phyloP scores from a whole-genome alignment of 306 rosid genomes.

The Neltuma alba region DNA sequence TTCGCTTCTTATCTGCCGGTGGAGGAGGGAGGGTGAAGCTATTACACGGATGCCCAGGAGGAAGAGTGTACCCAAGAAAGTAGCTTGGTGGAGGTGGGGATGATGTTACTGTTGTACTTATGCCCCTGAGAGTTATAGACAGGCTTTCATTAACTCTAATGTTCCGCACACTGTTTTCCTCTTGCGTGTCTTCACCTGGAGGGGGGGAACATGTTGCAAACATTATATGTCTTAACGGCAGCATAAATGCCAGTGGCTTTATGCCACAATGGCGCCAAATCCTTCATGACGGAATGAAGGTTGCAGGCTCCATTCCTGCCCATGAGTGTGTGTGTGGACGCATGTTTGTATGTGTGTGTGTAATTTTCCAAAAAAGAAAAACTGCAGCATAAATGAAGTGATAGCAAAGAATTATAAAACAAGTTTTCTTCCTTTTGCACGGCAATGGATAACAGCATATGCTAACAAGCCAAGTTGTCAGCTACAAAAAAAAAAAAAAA shows the following conservation, averaged over 20 bases:
- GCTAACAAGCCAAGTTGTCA: neutral
- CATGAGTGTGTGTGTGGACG: neutral
- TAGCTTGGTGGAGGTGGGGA: constrained; percentile 72
- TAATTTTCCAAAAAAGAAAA: neutral
- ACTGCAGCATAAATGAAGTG: constrained; percentile 1
- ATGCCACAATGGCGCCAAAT: neutral
- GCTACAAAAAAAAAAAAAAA: too few species aligned
- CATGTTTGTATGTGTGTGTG: too few species aligned
- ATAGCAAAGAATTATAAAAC: constrained; percentile 12
- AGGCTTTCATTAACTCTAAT: constrained; percentile 50
- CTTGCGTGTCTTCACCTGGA: constrained; percentile 58
- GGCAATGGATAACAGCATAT: constrained; percentile 9
- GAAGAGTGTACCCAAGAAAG: constrained; percentile 86
- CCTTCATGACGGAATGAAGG: neutral
- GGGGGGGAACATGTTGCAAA: constrained; percentile 27
- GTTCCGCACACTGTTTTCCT: constrained; percentile 33
- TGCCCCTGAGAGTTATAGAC: constrained; percentile 28
- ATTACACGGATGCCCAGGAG: constrained; percentile 88
- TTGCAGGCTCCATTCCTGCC: neutral
- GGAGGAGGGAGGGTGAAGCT: constrained; percentile 92
- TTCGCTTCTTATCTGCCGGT: constrained; percentile 93
- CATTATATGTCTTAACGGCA: constrained; percentile 23
- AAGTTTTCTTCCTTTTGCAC: constrained; percentile 20
- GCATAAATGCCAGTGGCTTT: neutral
- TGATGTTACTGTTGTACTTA: constrained; percentile 28